These are phyloP conservation scores for Fusarium sambucinum DNA, from an alignment of 2,329 filamentous ascomycete genomes.

Conservation along the genomic window DNA sequence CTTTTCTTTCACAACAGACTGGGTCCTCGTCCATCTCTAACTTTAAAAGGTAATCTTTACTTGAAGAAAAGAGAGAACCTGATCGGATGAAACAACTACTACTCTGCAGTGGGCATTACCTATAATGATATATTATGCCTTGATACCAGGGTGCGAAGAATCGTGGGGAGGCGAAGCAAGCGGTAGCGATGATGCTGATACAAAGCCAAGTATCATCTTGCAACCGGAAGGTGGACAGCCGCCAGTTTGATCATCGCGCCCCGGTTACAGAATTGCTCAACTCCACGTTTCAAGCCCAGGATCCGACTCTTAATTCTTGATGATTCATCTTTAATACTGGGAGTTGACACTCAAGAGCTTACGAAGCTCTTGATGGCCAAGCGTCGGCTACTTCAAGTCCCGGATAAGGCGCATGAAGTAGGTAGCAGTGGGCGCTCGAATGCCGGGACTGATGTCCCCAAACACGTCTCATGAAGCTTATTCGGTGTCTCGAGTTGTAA, in stretches of 20 bases:
- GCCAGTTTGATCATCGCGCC: constrained; percentile 39
- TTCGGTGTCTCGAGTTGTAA: constrained; percentile 27
- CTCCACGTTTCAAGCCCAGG: constrained; percentile 30
- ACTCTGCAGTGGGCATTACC: not conserved
- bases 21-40: not conserved
- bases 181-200: constrained; percentile 17
- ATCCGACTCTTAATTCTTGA: constrained; percentile 4
- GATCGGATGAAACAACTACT: constrained; percentile 9
- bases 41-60: constrained; percentile 5
- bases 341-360: not conserved
- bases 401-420: not conserved
- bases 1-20: not conserved
- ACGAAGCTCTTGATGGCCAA: not conserved
- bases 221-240: constrained; percentile 34
- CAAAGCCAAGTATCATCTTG: constrained; percentile 33
- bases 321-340: constrained; percentile 10
- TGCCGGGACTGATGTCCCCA: constrained; percentile 6
- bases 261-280: constrained; percentile 19
- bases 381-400: constrained; percentile 10
- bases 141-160: not conserved
- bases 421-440: not conserved
- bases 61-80: not conserved
- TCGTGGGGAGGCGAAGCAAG: constrained; percentile 2
- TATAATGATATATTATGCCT: not conserved
- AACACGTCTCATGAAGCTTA: constrained; percentile 30